Base-by-base conservation (phyloP, 2,329 filamentous ascomycete species). In the Stachybotrys echinatus region DNA sequence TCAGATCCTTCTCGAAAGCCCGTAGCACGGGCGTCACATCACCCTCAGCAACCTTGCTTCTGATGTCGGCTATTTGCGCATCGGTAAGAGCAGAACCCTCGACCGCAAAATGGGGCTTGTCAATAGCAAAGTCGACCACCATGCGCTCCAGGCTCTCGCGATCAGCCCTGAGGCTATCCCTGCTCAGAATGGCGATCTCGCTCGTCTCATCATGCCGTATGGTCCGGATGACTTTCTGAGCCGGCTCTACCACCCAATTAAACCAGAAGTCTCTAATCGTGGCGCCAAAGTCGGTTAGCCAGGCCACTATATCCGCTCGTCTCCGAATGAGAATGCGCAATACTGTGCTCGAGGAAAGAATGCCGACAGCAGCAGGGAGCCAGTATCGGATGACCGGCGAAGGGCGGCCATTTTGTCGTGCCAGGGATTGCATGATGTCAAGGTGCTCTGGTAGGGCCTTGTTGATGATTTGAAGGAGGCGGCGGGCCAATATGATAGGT, bases 121-220 rank as follows among this genome's bases (percentile, higher is more conserved):
- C 91, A 10, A 85, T 73, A 5, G 92, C 89, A 72, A 99, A 99
- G 58, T 97, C 94, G 37, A 99, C 87, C 4, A 99, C 95, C 94
- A 99, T 99, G 45, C 94, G 86, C 67, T 99, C 92, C 27, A 99
- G 74, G 62, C 91, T 96, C 48, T 91, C 89, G 27, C 90, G 84
- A 65, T 99, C 94, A 2, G 92, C 91, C 65, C 87, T 85, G 20
- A 99, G 79, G 57, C 91, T 96, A 57, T 92, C 87, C 52, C 90
- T 89, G 71, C 91, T 96, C 88, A 99, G 94, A 56, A 99, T 88
- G 42, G 92, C 94, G 56, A 99, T 92, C 64, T 97, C 92, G 63
- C 90, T 96, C 57, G 85, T 87, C 60, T 89, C 84, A 61, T 97
- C 90, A 66, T 97, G 94, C 5, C 92, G 85, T 57, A 99, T 97